Percentiles rank a stretch among this genome's conserved stretches.
These are phyloP conservation scores for Dothideomycetidae sp. DNA, from an alignment of 2,329 filamentous ascomycete species.

Conservation along the genomic window DNA sequence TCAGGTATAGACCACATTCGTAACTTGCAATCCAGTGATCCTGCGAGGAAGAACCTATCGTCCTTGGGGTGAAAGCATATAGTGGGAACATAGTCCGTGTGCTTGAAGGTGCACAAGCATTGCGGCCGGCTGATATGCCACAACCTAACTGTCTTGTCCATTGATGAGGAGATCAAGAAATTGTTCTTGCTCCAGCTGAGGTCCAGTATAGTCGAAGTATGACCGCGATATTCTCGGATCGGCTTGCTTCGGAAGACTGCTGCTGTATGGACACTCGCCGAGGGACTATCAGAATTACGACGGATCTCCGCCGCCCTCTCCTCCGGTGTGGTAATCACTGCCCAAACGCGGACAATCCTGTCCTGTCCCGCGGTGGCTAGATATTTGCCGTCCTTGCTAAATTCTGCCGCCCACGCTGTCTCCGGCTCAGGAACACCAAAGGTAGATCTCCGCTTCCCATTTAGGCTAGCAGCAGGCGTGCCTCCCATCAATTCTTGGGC, in stretches of 20 bases:
- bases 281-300: conserved; percentile 42
- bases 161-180: conserved; percentile 85
- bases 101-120: conserved; percentile 85
- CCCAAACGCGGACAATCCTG: conserved; percentile 72
- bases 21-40: conserved; percentile 76
- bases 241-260: conserved; percentile 78
- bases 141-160: conserved; percentile 91
- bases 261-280: conserved; percentile 48
- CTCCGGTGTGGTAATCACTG: conserved; percentile 67
- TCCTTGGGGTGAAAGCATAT: conserved; percentile 90
- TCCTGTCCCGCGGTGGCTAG: conserved; percentile 89
- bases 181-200: conserved; percentile 99
- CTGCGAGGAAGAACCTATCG: conserved; percentile 91
- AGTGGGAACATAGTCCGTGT: conserved; percentile 87
- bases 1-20: conserved; percentile 95
- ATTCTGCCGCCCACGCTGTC: conserved; percentile 84
- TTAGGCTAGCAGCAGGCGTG: background rate
- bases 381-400: conserved; percentile 82
- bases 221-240: conserved; percentile 64
- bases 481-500: conserved; percentile 70
- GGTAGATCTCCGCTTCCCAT: background rate
- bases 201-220: conserved; percentile 75
- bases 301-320: conserved; percentile 62
- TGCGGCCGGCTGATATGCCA: conserved; percentile 82
- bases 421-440: conserved; percentile 16